Base-by-base conservation (phyloP, 2,329 filamentous ascomycete genomes). In the Fusarium nanum region DNA sequence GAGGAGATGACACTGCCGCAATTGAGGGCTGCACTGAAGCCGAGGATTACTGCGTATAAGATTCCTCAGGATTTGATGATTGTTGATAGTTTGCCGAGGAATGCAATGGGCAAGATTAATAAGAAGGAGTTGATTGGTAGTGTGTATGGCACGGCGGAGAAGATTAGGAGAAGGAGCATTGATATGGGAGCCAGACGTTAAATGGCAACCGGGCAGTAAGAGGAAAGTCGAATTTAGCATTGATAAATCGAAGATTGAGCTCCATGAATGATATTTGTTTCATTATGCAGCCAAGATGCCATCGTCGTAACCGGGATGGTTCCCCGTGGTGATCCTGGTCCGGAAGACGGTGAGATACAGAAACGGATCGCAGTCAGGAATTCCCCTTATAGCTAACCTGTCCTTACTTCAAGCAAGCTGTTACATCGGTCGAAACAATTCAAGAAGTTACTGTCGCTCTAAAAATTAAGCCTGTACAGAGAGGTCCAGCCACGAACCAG, bases 21-120 rank as follows among this genome's bases (percentile, higher is more conserved):
- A 84, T 97, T 82, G 93, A 97, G 96, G 56, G 85, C 92, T 25
- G 93, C 92, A 4, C 80, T 99, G 73, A 93, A 92, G 81, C 88
- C 88, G 55, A 84, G 87, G 20, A 81, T 99, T 47, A 95, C 91
- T 2, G 88, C 86, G 62, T 98, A 98, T 81, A 98, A 99, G 85
- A 94, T 98, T 63, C 96, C 96, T 0, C 93, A 95, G 81, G 91
- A 97, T 72, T 85, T 98, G 82, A 90, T 89, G 79, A 83, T 97
- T 7, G 89, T 98, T 27, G 89, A 92, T 18, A 81, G 87, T 23
- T 93, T 99, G 71, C 93, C 93, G 12, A 84, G 93, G 74, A 99
- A 99, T 82, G 95, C 95, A 25, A 99, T 99, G 96, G 96, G 96
- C 23, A 99, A 99, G 85, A 92, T 92, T 64, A 92, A 91, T 77